phyloP scores from a whole-genome alignment of 768 basidiomycete species.

The Trametes cingulata region DNA sequence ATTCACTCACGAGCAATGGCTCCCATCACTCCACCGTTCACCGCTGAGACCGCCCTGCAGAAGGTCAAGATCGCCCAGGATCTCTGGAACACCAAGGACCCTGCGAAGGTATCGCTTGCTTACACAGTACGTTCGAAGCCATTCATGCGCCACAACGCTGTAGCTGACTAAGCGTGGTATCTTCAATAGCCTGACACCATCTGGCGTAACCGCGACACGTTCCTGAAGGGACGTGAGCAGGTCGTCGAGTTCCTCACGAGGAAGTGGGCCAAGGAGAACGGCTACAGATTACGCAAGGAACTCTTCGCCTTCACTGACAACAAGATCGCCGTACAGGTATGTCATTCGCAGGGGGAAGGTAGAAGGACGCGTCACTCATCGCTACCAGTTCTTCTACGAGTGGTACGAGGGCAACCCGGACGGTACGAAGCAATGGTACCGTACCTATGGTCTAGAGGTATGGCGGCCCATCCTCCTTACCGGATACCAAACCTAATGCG shows the following conservation, averaged over 20 bases:
- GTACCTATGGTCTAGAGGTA: constrained; percentile 50
- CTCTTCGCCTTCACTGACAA: constrained; percentile 54
- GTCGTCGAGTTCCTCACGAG: constrained; percentile 47
- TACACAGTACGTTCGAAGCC: constrained; percentile 42
- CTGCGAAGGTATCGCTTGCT: constrained; percentile 42
- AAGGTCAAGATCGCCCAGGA: constrained; percentile 55
- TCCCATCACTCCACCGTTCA: constrained; percentile 32
- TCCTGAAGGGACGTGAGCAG: constrained; percentile 45
- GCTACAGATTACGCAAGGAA: constrained; percentile 54
- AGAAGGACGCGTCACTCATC: background rate
- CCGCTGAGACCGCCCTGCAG: constrained; percentile 33
- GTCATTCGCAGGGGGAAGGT: constrained; percentile 1
- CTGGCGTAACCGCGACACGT: constrained; percentile 58
- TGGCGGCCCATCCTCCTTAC: background rate
- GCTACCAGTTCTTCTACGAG: constrained; percentile 38
- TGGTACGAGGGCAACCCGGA: constrained; percentile 49
- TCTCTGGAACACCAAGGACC: constrained; percentile 49
- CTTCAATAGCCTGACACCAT: constrained; percentile 39
- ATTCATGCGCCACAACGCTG: background rate
- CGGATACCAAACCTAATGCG: background rate
- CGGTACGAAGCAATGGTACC: constrained; percentile 41
- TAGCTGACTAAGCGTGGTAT: background rate
- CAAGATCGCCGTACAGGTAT: constrained; percentile 54
- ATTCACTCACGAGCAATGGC: background rate
- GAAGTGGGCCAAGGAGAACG: constrained; percentile 55